phyloP scores from a whole-genome alignment of 2,329 filamentous ascomycete species.

The Didymellaceae sp. region DNA sequence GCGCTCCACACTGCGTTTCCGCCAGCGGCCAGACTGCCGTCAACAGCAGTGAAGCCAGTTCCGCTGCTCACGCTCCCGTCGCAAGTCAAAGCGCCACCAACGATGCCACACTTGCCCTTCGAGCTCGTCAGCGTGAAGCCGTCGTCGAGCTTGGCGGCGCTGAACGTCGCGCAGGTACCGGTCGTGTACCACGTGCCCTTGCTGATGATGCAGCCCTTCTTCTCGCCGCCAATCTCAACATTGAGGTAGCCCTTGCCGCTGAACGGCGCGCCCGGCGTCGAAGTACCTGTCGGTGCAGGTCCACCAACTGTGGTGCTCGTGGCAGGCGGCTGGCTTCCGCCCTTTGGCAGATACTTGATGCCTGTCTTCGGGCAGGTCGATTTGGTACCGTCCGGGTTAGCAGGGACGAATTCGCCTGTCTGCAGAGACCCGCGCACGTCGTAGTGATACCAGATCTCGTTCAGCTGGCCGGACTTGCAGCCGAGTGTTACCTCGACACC shows the following conservation, averaged over 20 bases:
- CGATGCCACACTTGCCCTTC: slow-evolving; percentile 60
- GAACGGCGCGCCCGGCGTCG: slow-evolving; percentile 54
- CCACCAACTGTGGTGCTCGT: slow-evolving; percentile 37
- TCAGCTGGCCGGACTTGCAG: slow-evolving; percentile 56
- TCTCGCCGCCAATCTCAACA: slow-evolving; percentile 57
- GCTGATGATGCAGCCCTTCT: slow-evolving; percentile 71
- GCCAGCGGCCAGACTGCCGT: slow-evolving; percentile 47
- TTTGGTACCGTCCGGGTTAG: slow-evolving; percentile 63
- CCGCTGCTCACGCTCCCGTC: slow-evolving; percentile 54
- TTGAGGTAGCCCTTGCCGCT: slow-evolving; percentile 67
- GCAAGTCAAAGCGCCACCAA: slow-evolving; percentile 62
- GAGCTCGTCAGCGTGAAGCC: slow-evolving; percentile 44
- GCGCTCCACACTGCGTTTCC: slow-evolving; percentile 53
- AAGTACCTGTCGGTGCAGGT: slow-evolving; percentile 40
- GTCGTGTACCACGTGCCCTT: slow-evolving; percentile 71
- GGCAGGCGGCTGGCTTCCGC: slow-evolving; percentile 30
- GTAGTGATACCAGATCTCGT: slow-evolving; percentile 69
- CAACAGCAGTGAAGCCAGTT: slow-evolving; percentile 51
- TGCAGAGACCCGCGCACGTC: slow-evolving; percentile 66
- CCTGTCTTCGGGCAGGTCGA: slow-evolving; percentile 68
- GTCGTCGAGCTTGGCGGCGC: slow-evolving; percentile 52
- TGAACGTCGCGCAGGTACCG: slow-evolving; percentile 72
- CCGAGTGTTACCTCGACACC: slow-evolving; percentile 66
- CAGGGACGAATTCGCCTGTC: slow-evolving; percentile 65
- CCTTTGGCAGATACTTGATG: slow-evolving; percentile 71